phyloP scores from a whole-genome alignment of 2,329 filamentous ascomycete genomes.

The Diplodia intermedia region DNA sequence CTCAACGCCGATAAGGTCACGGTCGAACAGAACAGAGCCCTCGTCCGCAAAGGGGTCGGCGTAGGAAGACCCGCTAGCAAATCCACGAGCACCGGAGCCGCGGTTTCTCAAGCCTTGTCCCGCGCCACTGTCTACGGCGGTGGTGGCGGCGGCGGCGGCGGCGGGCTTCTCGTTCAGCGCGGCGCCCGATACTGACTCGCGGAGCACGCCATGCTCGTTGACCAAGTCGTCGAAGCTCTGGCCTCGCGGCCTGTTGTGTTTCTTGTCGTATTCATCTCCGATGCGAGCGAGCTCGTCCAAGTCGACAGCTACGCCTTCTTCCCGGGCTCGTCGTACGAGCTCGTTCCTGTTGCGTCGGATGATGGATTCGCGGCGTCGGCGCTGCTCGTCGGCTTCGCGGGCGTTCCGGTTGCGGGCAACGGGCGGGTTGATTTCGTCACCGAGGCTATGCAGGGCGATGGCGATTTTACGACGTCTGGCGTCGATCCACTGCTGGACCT shows the following conservation, averaged over 20 bases:
- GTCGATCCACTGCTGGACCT: constrained; percentile 68
- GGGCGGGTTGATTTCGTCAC: constrained; percentile 59
- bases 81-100: constrained; percentile 37
- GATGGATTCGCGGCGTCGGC: constrained; percentile 43
- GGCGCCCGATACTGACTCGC: constrained; percentile 30
- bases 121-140: constrained; percentile 35
- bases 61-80: constrained; percentile 50
- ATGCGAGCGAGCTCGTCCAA: constrained; percentile 49
- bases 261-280: constrained; percentile 36
- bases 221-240: constrained; percentile 52
- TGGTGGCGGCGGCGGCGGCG: constrained; percentile 35
- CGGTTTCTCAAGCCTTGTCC: constrained; percentile 35
- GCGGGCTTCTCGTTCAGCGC: constrained; percentile 35
- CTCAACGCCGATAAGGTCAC: constrained; percentile 41
- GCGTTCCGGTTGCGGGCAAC: constrained; percentile 7
- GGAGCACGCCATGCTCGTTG: constrained; percentile 50
- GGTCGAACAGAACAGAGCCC: constrained; percentile 53
- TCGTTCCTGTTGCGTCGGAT: constrained; percentile 46
- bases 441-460: constrained; percentile 63
- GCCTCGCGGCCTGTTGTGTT: constrained; percentile 34
- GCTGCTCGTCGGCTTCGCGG: constrained; percentile 42
- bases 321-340: constrained; percentile 45
- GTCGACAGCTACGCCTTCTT: constrained; percentile 52
- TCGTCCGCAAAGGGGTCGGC: constrained; percentile 57
- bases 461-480: constrained; percentile 67